phyloP scores from a whole-genome alignment of 2,329 filamentous ascomycete species.

The Alternaria consortialis region DNA sequence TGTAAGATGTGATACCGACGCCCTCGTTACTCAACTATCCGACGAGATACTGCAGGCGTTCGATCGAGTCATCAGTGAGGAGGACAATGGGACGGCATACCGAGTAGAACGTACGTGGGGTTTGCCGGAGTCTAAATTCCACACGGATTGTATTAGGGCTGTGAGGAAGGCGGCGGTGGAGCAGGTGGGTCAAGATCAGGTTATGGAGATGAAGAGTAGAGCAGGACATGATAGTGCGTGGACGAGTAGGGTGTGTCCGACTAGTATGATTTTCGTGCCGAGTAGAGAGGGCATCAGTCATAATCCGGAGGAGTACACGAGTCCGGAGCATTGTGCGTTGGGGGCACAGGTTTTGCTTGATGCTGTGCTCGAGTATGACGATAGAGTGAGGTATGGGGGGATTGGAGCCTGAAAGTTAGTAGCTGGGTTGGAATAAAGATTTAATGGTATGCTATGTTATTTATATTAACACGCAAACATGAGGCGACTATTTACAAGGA shows the following conservation, averaged over 20 bases:
- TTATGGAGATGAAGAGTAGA: conserved; percentile 40
- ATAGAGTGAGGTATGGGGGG: background rate
- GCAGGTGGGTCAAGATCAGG: conserved; percentile 26
- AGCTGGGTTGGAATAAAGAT: background rate
- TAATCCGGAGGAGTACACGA: conserved; percentile 56
- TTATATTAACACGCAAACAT: background rate
- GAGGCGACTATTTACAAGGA: conserved; percentile 1
- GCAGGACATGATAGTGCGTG: conserved; percentile 42
- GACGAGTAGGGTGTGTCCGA: conserved; percentile 39
- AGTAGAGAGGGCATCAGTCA: conserved; percentile 56
- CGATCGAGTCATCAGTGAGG: conserved; percentile 22
- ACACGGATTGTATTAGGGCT: conserved; percentile 31
- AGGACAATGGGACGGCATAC: conserved; percentile 35
- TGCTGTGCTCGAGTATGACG: conserved; percentile 15
- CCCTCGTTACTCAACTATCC: conserved; percentile 36
- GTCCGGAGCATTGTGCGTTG: conserved; percentile 54
- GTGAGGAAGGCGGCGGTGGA: conserved; percentile 30
- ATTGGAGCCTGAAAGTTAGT: background rate
- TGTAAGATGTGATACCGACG: conserved; percentile 38
- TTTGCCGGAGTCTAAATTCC: conserved; percentile 37
- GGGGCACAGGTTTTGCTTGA: conserved; percentile 59
- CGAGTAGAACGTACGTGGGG: conserved; percentile 36
- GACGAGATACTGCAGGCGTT: conserved; percentile 20
- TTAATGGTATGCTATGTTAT: background rate
- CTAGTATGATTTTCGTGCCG: conserved; percentile 57